Evolutionary conservation across 306 rosid genomes (phyloP).

Genomic region (Rosa multiflora): DNA sequence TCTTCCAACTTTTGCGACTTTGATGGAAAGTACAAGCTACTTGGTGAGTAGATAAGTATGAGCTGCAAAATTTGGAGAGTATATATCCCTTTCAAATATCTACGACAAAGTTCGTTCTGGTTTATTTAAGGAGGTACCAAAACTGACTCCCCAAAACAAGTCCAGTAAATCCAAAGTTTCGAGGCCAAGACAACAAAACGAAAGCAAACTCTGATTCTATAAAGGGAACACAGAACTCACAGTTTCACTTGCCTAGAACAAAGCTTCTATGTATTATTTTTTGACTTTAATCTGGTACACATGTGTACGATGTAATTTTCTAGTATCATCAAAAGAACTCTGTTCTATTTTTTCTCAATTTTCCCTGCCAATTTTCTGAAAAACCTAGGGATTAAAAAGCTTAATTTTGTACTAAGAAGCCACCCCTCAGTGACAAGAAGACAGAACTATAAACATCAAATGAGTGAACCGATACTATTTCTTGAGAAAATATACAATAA

Average conservation of each 20-base stretch:
- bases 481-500: no score
- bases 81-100: not conserved
- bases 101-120: no score
- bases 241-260: not conserved
- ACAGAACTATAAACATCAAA: no score
- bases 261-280: not conserved
- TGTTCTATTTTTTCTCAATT: not conserved
- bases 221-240: not conserved
- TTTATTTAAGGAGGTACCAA: not conserved
- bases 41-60: not conserved
- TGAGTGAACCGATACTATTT: no score
- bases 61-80: not conserved
- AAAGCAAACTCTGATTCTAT: not conserved
- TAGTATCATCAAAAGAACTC: not conserved
- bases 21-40: not conserved
- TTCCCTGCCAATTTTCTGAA: conserved; percentile 23
- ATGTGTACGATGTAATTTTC: not conserved
- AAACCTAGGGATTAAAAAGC: not conserved
- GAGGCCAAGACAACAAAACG: not conserved
- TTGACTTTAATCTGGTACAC: not conserved
- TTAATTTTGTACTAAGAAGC: no score
- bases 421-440: no score
- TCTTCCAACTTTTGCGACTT: not conserved
- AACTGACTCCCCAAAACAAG: not conserved
- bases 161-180: not conserved